These are phyloP conservation scores for Pharnaceum exiguum DNA, from an alignment of 148 eudicot genomes.

Conservation along the genomic window DNA sequence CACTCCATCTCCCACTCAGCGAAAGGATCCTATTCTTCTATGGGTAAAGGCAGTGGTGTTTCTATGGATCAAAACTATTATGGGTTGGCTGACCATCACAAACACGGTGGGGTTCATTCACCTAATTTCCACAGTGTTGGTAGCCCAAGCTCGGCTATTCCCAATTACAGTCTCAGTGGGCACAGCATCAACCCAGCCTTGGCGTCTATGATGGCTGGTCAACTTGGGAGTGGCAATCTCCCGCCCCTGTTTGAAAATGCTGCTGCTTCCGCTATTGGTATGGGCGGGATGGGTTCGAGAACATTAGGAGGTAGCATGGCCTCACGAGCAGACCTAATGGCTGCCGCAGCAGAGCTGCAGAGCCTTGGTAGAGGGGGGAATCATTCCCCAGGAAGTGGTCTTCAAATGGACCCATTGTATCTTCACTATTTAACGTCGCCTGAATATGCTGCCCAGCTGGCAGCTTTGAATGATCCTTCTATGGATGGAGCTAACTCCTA, in stretches of 20 bases:
- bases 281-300: slow-evolving; percentile 49
- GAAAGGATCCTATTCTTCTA: slow-evolving; percentile 40
- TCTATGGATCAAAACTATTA: slow-evolving; percentile 40
- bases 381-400: slow-evolving; percentile 32
- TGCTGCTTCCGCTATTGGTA: slow-evolving; percentile 53
- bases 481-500: slow-evolving; percentile 58
- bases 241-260: slow-evolving; percentile 59
- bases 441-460: slow-evolving; percentile 60
- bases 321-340: slow-evolving; percentile 53
- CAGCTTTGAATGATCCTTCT: slow-evolving; percentile 59
- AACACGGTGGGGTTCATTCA: slow-evolving; percentile 42
- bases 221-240: slow-evolving; percentile 42
- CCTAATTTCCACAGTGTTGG: slow-evolving; percentile 55
- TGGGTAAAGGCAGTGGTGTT: slow-evolving; percentile 27
- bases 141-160: slow-evolving; percentile 72
- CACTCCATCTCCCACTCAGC: slow-evolving; percentile 36
- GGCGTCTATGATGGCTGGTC: slow-evolving; percentile 59
- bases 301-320: slow-evolving; percentile 39
- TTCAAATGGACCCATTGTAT: slow-evolving; percentile 56
- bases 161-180: slow-evolving; percentile 53
- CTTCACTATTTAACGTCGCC: slow-evolving; percentile 56
- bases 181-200: slow-evolving; percentile 55
- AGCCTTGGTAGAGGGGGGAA: slow-evolving; percentile 46
- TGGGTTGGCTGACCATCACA: slow-evolving; percentile 44
- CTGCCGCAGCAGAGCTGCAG: slow-evolving; percentile 56